Conservation (phyloP, 1,284 basidiomycete species). For the Sanghuangporus weigelae region DNA sequence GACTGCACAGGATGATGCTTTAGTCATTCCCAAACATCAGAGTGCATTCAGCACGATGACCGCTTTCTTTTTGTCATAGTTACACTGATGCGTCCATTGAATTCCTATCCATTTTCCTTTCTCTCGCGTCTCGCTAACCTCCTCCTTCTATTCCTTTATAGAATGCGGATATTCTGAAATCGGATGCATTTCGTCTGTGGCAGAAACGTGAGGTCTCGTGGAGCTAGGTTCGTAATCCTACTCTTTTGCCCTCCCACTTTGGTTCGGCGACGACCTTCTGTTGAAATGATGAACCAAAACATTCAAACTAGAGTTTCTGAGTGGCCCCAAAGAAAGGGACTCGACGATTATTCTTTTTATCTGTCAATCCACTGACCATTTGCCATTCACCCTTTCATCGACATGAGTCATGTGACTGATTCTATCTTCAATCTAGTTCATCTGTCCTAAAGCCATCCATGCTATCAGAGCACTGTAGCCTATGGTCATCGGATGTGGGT, state of each 20-base stretch:
- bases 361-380: conserved; percentile 60
- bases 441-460: too few relatives aligned
- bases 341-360: conserved; percentile 58
- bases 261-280: conserved; percentile 18
- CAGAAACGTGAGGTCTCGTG: too few relatives aligned
- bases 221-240: conserved; percentile 15
- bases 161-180: too few relatives aligned
- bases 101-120: conserved; percentile 21
- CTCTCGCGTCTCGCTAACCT: conserved; percentile 18
- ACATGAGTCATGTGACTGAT: neutral
- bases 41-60: conserved; percentile 31
- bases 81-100: conserved; percentile 68
- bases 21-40: conserved; percentile 18
- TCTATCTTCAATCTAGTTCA: neutral
- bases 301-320: conserved; percentile 91
- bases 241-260: neutral
- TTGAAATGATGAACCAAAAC: conserved; percentile 48
- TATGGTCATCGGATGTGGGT: too few relatives aligned
- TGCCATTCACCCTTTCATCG: neutral
- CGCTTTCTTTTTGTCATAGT: conserved; percentile 70
- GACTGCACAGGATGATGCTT: conserved; percentile 15
- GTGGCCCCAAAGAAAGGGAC: conserved; percentile 36
- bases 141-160: too few relatives aligned
- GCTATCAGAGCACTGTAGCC: too few relatives aligned
- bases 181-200: too few relatives aligned